Evolutionary conservation across 768 basidiomycete species (phyloP).

Genomic region (Leucosporidium creatinivorum): DNA sequence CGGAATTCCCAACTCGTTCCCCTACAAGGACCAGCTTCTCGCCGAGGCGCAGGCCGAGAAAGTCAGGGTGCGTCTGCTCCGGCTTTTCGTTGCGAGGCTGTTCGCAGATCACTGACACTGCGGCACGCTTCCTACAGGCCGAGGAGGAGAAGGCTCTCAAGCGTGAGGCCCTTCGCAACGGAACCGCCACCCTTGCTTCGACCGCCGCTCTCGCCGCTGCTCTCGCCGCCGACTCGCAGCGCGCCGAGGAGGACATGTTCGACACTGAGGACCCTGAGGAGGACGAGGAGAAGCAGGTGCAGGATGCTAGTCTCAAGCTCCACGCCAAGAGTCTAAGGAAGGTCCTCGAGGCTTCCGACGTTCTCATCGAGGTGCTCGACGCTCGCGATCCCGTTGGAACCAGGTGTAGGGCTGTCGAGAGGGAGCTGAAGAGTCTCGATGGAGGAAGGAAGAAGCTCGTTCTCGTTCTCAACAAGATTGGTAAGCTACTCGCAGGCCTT

Average conservation of each 20-base stretch:
- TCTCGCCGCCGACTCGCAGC: constrained; percentile 29
- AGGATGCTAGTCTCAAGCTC: constrained; percentile 32
- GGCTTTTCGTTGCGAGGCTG: not conserved
- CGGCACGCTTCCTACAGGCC: not conserved
- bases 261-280: constrained; percentile 17
- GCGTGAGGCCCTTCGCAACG: constrained; percentile 30
- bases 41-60: constrained; percentile 45
- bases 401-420: constrained; percentile 82
- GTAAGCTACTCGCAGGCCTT: constrained; percentile 51
- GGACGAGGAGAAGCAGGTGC: constrained; percentile 14
- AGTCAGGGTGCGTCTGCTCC: constrained; percentile 24
- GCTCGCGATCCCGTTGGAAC: constrained; percentile 94
- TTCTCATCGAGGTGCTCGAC: constrained; percentile 73
- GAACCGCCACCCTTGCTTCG: constrained; percentile 34
- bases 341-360: constrained; percentile 88
- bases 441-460: constrained; percentile 84
- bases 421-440: constrained; percentile 65
- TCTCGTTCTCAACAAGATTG: constrained; percentile 94
- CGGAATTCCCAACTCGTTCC: constrained; percentile 46
- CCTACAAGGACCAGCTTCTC: constrained; percentile 46
- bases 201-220: constrained; percentile 35
- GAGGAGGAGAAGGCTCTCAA: constrained; percentile 31
- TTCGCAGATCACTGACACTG: not conserved
- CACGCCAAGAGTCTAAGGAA: constrained; percentile 55
- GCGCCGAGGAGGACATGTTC: constrained; percentile 13